Evolutionary conservation across 345 rosid genomes (phyloP).

Genomic region (Populus nigra): DNA sequence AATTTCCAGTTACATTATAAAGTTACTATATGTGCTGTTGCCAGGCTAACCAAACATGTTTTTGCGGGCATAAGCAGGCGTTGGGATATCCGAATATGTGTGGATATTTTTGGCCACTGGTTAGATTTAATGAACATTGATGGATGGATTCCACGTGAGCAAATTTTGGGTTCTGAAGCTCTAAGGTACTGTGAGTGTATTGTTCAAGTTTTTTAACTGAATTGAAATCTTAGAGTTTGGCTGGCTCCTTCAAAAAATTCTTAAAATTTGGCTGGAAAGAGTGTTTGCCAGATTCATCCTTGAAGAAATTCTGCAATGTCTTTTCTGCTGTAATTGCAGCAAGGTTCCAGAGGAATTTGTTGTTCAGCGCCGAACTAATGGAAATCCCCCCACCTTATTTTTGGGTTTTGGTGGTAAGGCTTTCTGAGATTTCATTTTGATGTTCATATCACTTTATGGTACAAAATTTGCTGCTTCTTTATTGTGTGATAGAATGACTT

Average conservation of each 20-base stretch:
- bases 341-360: conserved; percentile 80
- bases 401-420: conserved; percentile 47
- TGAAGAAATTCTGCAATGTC: not conserved
- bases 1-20: conserved; percentile 12
- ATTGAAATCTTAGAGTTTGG: not conserved
- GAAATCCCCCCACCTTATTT: conserved; percentile 87
- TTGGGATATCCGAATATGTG: conserved; percentile 76
- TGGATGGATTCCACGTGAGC: conserved; percentile 98
- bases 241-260: not conserved
- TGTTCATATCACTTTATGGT: not conserved
- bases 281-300: not conserved
- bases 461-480: not conserved
- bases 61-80: conserved; percentile 52
- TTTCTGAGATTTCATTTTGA: not conserved
- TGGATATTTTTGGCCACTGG: conserved; percentile 96
- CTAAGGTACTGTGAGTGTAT: conserved; percentile 42
- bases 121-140: conserved; percentile 87
- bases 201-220: not conserved
- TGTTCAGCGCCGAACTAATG: conserved; percentile 74
- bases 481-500: not conserved
- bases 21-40: conserved; percentile 7
- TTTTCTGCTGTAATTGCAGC: conserved; percentile 49
- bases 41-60: conserved; percentile 10
- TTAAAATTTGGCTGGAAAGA: too few relatives aligned
- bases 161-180: conserved; percentile 91